A percentile compares a stretch with the other conserved stretches of the same genome.
Conservation (phyloP, 2,329 filamentous ascomycete species). For the Moelleriella libera region DNA sequence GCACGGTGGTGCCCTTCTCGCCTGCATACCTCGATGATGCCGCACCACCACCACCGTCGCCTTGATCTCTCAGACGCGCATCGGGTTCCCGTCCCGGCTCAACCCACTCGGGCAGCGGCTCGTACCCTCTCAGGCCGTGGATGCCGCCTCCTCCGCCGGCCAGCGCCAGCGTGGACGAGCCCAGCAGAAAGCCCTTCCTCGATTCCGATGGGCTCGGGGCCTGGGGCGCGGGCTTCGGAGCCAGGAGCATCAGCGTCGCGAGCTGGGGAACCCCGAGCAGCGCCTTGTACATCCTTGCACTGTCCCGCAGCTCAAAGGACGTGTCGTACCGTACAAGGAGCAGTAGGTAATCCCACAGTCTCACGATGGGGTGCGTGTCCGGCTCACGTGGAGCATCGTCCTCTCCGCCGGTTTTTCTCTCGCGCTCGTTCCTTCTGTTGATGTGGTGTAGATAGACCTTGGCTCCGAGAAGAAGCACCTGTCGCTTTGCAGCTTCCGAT, state of each 20-base stretch:
- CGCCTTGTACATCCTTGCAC: conserved; percentile 75
- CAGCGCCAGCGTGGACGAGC: conserved; percentile 74
- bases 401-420: conserved; percentile 11
- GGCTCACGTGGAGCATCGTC: conserved; percentile 16
- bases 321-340: conserved; percentile 83
- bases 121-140: conserved; percentile 66
- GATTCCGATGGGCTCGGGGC: conserved; percentile 79
- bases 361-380: conserved; percentile 50
- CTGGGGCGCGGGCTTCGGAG: conserved; percentile 87
- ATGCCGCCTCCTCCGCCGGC: conserved; percentile 55
- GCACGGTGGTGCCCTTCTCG: conserved; percentile 15
- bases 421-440: conserved; percentile 40
- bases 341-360: conserved; percentile 74
- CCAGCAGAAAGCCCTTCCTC: conserved; percentile 63
- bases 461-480: conserved; percentile 85
- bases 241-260: conserved; percentile 77
- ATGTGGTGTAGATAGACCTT: conserved; percentile 91
- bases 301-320: conserved; percentile 88
- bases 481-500: conserved; percentile 72
- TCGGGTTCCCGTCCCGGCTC: conserved; percentile 67
- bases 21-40: conserved; percentile 15
- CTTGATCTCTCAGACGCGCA: conserved; percentile 52
- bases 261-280: conserved; percentile 75
- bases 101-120: conserved; percentile 74
- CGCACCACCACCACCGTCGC: conserved; percentile 11